Evolutionary conservation across 1,284 basidiomycete genomes (phyloP).

Genomic region (Dichomitus squalens): DNA sequence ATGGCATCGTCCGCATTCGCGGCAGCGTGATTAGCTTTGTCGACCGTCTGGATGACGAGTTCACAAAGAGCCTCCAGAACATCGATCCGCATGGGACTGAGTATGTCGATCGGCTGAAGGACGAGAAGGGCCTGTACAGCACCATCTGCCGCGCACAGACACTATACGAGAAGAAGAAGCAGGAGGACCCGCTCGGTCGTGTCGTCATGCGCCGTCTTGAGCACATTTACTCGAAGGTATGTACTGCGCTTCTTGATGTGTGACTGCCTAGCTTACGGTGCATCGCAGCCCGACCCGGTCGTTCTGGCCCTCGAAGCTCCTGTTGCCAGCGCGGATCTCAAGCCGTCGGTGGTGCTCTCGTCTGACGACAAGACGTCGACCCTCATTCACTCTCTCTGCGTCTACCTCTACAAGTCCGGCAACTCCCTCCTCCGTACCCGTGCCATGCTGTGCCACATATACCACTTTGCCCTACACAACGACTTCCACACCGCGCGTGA

Average conservation of each 20-base stretch:
- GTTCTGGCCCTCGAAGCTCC: slow-evolving; percentile 87
- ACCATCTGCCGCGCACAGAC: slow-evolving; percentile 92
- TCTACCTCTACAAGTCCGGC: slow-evolving; percentile 91
- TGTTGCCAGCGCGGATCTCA: slow-evolving; percentile 56
- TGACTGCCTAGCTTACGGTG: slow-evolving; percentile 7
- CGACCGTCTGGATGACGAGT: slow-evolving; percentile 97
- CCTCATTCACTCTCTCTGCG: slow-evolving; percentile 88
- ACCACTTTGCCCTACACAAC: slow-evolving; percentile 95
- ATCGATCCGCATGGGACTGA: slow-evolving; percentile 99
- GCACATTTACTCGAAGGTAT: slow-evolving; percentile 97
- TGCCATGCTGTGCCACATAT: slow-evolving; percentile 97
- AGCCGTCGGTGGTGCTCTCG: slow-evolving; percentile 60
- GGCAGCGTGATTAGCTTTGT: slow-evolving; percentile 95
- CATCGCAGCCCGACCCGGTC: slow-evolving; percentile 84
- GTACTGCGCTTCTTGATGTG: not conserved
- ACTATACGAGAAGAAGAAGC: slow-evolving; percentile 83
- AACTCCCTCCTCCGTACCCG: slow-evolving; percentile 92
- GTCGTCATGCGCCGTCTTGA: slow-evolving; percentile 95
- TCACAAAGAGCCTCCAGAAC: slow-evolving; percentile 97
- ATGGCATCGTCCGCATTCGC: slow-evolving; percentile 76
- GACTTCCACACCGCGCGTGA: slow-evolving; percentile 97
- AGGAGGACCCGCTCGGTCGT: slow-evolving; percentile 80
- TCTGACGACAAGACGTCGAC: slow-evolving; percentile 61
- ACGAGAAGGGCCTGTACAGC: slow-evolving; percentile 93
- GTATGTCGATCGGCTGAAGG: slow-evolving; percentile 94